Evolutionary conservation across 2,329 filamentous ascomycete species (phyloP).

Genomic region (Pleoardoris graminearum): DNA sequence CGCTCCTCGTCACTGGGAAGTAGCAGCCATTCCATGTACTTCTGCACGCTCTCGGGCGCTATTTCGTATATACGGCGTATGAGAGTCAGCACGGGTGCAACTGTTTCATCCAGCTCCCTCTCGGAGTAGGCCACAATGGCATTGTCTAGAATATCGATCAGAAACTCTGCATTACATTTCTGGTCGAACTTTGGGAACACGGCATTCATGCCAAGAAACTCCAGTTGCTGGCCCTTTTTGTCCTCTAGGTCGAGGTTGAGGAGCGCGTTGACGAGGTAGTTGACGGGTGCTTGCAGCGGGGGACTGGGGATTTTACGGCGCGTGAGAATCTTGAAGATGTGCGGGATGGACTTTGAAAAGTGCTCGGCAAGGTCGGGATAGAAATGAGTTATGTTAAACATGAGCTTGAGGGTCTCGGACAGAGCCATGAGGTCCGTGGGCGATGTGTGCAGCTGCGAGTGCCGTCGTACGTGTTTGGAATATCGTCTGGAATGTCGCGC

Average conservation of each 20-base stretch:
- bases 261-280: conserved; percentile 75
- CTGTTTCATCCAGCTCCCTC: conserved; percentile 70
- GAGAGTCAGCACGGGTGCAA: conserved; percentile 74
- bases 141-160: conserved; percentile 71
- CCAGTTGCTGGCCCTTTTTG: conserved; percentile 48
- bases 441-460: conserved; percentile 41
- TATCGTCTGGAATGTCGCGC: conserved; percentile 62
- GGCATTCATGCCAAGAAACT: conserved; percentile 51
- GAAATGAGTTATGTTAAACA: conserved; percentile 85
- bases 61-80: conserved; percentile 71
- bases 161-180: conserved; percentile 62
- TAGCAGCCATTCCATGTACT: conserved; percentile 66
- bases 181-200: conserved; percentile 69
- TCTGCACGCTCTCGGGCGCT: conserved; percentile 65
- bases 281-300: conserved; percentile 73
- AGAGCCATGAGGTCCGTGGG: conserved; percentile 80
- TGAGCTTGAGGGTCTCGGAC: conserved; percentile 78
- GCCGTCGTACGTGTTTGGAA: conserved; percentile 40
- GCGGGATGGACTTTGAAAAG: conserved; percentile 70
- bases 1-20: conserved; percentile 80
- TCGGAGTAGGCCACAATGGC: conserved; percentile 67
- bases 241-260: conserved; percentile 73
- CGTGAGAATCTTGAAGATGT: conserved; percentile 70
- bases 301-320: conserved; percentile 63
- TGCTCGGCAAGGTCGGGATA: conserved; percentile 63